Conservation (phyloP, 1,284 basidiomycete genomes). For the Cryptococcus sp. region DNA sequence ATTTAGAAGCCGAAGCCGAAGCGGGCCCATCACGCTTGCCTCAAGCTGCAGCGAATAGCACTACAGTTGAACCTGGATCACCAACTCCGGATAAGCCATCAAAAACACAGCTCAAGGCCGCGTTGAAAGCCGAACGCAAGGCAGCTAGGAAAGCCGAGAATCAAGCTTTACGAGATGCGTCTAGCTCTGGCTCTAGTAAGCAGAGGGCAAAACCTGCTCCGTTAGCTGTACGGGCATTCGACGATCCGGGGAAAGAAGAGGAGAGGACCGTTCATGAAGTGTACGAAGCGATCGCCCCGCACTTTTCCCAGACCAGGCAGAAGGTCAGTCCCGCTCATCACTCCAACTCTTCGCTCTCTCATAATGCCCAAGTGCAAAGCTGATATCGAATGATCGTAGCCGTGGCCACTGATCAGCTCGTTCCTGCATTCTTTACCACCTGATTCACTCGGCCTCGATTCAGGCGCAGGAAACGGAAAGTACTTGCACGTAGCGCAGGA, state of each 20-base stretch:
- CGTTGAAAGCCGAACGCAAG: too few relatives aligned
- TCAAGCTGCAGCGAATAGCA: too few relatives aligned
- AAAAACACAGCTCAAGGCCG: too few relatives aligned
- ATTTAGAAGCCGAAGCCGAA: too few relatives aligned
- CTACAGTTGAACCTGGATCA: too few relatives aligned
- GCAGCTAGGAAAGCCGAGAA: too few relatives aligned
- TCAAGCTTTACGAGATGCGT: too few relatives aligned
- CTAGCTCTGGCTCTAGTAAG: too few relatives aligned
- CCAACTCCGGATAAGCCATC: too few relatives aligned
- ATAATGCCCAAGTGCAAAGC: too few relatives aligned
- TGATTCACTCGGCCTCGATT: conserved; percentile 85
- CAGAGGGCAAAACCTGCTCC: conserved; percentile 33
- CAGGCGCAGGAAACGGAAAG: conserved; percentile 97
- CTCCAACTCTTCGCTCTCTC: too few relatives aligned
- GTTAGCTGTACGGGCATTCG: conserved; percentile 17
- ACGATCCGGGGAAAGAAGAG: conserved; percentile 32
- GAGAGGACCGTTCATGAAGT: conserved; percentile 67
- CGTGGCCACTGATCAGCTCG: conserved; percentile 87
- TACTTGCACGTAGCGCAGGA: conserved; percentile 69
- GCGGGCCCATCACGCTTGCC: too few relatives aligned
- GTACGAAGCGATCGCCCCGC: conserved; percentile 86
- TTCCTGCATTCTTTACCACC: conserved; percentile 75
- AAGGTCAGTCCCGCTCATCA: conserved; percentile 62
- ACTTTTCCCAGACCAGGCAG: conserved; percentile 92
- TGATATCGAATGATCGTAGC: conserved; percentile 56